Percentiles rank a stretch among this genome's conserved stretches.
Evolutionary conservation across 2,329 filamentous ascomycete genomes (phyloP).

Genomic region (Fusarium annulatum): DNA sequence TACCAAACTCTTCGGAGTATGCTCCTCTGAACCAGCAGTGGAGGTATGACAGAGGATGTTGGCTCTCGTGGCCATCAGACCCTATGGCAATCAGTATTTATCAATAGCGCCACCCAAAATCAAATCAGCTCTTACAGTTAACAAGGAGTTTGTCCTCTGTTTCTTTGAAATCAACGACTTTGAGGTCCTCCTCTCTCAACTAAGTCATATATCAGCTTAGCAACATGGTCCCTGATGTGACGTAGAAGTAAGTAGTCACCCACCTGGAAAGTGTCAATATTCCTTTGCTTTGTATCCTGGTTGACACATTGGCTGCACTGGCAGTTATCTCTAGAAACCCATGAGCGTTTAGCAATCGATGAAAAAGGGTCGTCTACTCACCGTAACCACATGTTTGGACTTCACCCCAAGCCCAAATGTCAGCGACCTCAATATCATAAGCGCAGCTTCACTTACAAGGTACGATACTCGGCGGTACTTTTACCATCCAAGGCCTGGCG

Average conservation of each 20-base stretch:
- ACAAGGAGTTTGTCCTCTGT: constrained; percentile 48
- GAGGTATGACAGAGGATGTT: constrained; percentile 66
- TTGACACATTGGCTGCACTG: constrained; percentile 56
- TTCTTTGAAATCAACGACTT: constrained; percentile 43
- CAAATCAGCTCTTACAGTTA: constrained; percentile 45
- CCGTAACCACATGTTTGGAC: constrained; percentile 47
- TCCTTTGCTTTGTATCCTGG: constrained; percentile 56
- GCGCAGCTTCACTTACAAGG: constrained; percentile 36
- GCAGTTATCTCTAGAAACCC: constrained; percentile 54
- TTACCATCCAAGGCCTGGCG: not conserved
- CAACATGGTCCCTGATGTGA: not conserved
- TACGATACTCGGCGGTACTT: constrained; percentile 12
- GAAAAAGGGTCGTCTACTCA: constrained; percentile 27
- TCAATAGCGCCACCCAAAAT: not conserved
- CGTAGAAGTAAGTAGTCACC: not conserved
- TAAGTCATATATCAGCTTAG: constrained; percentile 30
- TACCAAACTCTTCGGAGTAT: constrained; percentile 28
- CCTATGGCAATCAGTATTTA: constrained; percentile 57
- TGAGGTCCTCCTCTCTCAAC: constrained; percentile 49
- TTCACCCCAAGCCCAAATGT: constrained; percentile 22
- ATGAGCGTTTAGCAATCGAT: constrained; percentile 19
- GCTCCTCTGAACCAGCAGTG: constrained; percentile 34
- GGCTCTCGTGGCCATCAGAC: constrained; percentile 75
- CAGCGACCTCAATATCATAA: constrained; percentile 11
- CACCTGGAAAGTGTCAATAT: constrained; percentile 56